Conservation (phyloP, 2,329 filamentous ascomycete genomes). For the Penicillium sp. region DNA sequence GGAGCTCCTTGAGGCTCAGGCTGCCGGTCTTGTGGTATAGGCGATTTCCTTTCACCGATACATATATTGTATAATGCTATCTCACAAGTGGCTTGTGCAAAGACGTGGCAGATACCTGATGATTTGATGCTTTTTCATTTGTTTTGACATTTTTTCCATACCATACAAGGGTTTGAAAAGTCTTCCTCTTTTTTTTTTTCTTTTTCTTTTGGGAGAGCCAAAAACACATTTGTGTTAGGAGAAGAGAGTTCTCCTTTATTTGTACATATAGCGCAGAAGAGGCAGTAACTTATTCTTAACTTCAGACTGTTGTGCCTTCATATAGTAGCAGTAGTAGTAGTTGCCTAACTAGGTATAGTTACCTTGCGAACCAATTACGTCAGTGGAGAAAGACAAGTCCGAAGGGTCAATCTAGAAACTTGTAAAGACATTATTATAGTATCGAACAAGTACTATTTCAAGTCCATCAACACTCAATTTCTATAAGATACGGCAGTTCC, state of each 20-base stretch:
- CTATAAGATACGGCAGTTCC: background rate
- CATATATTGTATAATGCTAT: slow-evolving; percentile 10
- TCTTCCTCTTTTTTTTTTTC: slow-evolving; percentile 22
- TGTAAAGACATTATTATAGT: background rate
- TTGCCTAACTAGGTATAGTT: too few species aligned
- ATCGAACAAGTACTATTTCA: background rate
- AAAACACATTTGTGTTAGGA: slow-evolving; percentile 31
- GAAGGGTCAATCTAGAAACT: background rate
- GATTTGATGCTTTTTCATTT: slow-evolving; percentile 36
- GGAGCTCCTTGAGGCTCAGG: slow-evolving; percentile 43
- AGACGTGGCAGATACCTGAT: slow-evolving; percentile 27
- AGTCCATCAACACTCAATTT: background rate
- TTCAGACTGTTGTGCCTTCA: background rate
- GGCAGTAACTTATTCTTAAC: slow-evolving; percentile 19
- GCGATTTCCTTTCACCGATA: slow-evolving; percentile 15
- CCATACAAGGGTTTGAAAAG: slow-evolving; percentile 31
- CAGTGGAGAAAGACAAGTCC: background rate
- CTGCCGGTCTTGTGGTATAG: slow-evolving; percentile 24
- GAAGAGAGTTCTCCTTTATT: slow-evolving; percentile 25
- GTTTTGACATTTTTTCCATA: slow-evolving; percentile 30
- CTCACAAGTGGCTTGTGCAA: slow-evolving; percentile 18
- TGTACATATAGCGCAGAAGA: slow-evolving; percentile 37
- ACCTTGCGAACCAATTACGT: too few species aligned
- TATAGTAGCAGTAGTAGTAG: background rate
- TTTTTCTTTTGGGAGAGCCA: slow-evolving; percentile 22